phyloP scores from a whole-genome alignment of 1,139 yeast species.

The Yamadazyma epiphylla region DNA sequence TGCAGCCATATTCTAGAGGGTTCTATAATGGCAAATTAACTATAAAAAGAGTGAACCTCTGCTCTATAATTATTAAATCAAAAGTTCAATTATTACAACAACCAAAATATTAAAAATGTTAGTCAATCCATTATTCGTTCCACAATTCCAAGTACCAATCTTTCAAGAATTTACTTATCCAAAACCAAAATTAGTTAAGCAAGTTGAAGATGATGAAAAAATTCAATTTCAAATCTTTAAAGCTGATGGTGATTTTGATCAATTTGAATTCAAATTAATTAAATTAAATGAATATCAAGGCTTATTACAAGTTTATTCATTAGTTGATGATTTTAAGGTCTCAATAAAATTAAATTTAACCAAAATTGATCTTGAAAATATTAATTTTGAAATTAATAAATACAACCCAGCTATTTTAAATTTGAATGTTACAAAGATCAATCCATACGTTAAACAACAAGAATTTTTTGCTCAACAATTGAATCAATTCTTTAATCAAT shows the following conservation, averaged over 20 bases:
- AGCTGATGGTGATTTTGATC: constrained; percentile 30
- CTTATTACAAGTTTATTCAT: constrained; percentile 29
- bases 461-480: constrained; percentile 7
- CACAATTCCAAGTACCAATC: constrained; percentile 7
- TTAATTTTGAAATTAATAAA: constrained; percentile 35
- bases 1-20: constrained; percentile 1
- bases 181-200: constrained; percentile 32
- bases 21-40: neutral
- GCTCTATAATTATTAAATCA: neutral
- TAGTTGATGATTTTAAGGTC: constrained; percentile 30
- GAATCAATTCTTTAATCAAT: constrained; percentile 5
- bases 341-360: constrained; percentile 29
- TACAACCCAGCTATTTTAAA: constrained; percentile 29
- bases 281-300: constrained; percentile 16
- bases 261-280: constrained; percentile 37
- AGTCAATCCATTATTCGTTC: constrained; percentile 15
- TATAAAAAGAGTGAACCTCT: neutral
- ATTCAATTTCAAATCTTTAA: constrained; percentile 40
- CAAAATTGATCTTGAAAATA: constrained; percentile 29
- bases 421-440: constrained; percentile 38
- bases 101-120: constrained; percentile 8
- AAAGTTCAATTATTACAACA: neutral
- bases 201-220: constrained; percentile 33
- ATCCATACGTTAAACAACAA: constrained; percentile 3
- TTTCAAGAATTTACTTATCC: constrained; percentile 9